Base-by-base conservation (phyloP, 441 rosid genomes). In the Raphanus hybrid region DNA sequence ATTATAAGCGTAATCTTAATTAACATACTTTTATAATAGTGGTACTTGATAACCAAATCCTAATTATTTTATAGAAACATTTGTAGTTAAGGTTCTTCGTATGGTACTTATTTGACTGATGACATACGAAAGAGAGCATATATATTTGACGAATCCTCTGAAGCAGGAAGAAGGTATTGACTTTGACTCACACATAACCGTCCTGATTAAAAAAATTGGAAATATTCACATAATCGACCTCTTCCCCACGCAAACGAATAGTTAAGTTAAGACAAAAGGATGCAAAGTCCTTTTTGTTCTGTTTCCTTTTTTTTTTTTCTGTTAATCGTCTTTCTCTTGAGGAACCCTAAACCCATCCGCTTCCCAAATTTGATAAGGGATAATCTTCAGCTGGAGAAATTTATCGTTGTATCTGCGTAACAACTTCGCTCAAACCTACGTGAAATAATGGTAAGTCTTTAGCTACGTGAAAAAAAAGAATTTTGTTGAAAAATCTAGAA, bases 181-280 rank as follows among this genome's bases (percentile, higher is more conserved):
- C 74, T 76, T 64, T 71, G 71, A 74, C 75, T 69, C 3, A 23
- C 63, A 14, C 63, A 2, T 23, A 72, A 60, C 81, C 78, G 81
- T 63, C 58, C 58, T 15, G 20, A 52, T 52, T 5, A 14, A 15
- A 48, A 23, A 52, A 52, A 14, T 14, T 52, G 58, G 58, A 52
- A 52, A 52, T 52, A 52, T 15, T 50, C 58, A 52, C 58, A 15
- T 14, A 52, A n/a, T 74, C 71, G 71, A 69, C 78, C 45, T 69
- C 61, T 73, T 74, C 55, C 23, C 61, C 81, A 73, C 64, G 78
- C 78, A 50, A 73, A 73, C 54, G 26, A 73, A 67, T 11, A 29
- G 5, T 20, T 10, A 48, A 43, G 0, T 11, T 23, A 34, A 75
- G 64, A 75, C 1, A 34, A 59, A 18, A 61, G 61, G n/a, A 57